Conservation (phyloP, 345 rosid genomes). For the Microcos paniculata region DNA sequence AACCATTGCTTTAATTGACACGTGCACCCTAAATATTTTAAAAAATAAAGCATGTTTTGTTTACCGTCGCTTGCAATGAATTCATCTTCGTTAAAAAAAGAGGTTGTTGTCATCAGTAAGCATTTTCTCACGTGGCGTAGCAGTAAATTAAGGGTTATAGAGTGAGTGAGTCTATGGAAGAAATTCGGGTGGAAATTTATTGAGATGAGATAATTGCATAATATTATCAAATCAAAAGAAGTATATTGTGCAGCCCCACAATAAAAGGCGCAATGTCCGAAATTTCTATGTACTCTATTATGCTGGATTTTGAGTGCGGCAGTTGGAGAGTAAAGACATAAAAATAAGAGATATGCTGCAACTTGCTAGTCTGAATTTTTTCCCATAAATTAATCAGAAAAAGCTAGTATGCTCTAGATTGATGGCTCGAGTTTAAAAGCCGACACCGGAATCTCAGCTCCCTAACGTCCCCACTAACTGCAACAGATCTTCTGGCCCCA, state of each 20-base stretch:
- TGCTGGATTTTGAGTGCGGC: background rate
- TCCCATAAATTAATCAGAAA: background rate
- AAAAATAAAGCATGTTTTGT: too few relatives aligned
- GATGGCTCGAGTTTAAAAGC: background rate
- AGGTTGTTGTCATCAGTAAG: too few relatives aligned
- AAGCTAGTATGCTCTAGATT: background rate
- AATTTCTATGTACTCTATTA: background rate
- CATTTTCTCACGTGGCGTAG: background rate
- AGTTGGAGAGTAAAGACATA: background rate
- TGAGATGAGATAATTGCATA: too few relatives aligned
- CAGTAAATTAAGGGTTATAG: background rate
- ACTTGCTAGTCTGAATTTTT: background rate
- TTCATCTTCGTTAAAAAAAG: too few relatives aligned
- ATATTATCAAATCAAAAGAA: background rate
- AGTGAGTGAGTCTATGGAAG: background rate
- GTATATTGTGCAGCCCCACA: background rate
- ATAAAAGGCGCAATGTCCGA: background rate
- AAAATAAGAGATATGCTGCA: background rate
- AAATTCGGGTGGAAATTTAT: too few relatives aligned
- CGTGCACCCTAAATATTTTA: too few relatives aligned
- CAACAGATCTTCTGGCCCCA: background rate
- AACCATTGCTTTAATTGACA: too few relatives aligned
- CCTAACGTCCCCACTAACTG: background rate
- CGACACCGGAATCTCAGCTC: background rate
- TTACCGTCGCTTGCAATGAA: too few relatives aligned